A percentile compares a stretch with the other conserved stretches of the same genome.
phyloP scores from a whole-genome alignment of 2,329 filamentous ascomycete species.

The Plenodomus biglobosus region DNA sequence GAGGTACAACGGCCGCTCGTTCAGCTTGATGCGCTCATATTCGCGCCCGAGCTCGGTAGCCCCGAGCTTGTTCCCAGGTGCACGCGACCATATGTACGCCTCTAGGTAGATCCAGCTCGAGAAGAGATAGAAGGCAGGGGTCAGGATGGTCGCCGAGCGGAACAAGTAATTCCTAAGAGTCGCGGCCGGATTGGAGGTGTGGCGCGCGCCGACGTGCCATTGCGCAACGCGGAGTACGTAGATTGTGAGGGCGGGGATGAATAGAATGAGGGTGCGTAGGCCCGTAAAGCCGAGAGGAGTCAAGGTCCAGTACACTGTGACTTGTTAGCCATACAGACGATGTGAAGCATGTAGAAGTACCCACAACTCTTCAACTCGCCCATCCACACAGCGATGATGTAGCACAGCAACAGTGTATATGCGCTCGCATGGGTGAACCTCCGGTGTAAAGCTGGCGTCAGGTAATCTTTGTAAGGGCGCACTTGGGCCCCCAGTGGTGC shows the following conservation, averaged over 20 bases:
- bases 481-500: conserved; percentile 42
- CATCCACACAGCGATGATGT: conserved; percentile 69
- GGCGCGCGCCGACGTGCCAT: conserved; percentile 65
- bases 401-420: conserved; percentile 70
- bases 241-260: conserved; percentile 72
- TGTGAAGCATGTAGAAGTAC: conserved; percentile 35
- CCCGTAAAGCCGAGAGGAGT: conserved; percentile 78
- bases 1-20: conserved; percentile 83
- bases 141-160: conserved; percentile 65
- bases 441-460: conserved; percentile 84
- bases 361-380: conserved; percentile 65
- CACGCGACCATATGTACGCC: conserved; percentile 73
- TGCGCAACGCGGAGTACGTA: conserved; percentile 85
- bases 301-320: conserved; percentile 79
- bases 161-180: conserved; percentile 63
- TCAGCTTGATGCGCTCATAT: conserved; percentile 72
- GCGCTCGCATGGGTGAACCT: conserved; percentile 79
- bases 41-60: conserved; percentile 70
- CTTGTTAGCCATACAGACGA: conserved; percentile 15
- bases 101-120: conserved; percentile 80
- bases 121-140: conserved; percentile 72
- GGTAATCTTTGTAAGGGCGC: conserved; percentile 81
- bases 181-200: conserved; percentile 67
- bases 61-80: conserved; percentile 62
- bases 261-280: conserved; percentile 73